These are phyloP conservation scores for Puccinia hordei DNA, from an alignment of 1,284 basidiomycete species.

Conservation along the genomic window DNA sequence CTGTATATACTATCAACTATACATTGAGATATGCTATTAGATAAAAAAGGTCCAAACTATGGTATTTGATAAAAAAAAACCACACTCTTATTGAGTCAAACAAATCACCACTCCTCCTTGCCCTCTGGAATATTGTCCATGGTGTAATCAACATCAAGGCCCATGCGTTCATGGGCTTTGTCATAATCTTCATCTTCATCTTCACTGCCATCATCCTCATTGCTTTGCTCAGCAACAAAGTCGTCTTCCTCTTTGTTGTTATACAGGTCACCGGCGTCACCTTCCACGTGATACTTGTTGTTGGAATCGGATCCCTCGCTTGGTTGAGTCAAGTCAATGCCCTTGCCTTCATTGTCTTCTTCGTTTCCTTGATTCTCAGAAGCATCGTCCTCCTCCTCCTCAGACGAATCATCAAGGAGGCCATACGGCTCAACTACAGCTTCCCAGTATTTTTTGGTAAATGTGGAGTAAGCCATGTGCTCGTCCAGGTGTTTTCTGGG, in stretches of 20 bases:
- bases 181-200: not conserved
- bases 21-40: no score
- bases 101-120: no score
- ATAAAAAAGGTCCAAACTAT: no score
- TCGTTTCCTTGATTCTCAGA: not conserved
- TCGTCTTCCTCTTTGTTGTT: slow-evolving; percentile 9
- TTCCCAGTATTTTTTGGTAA: slow-evolving; percentile 18
- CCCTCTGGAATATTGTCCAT: not conserved
- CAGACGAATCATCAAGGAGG: not conserved
- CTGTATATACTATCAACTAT: no score
- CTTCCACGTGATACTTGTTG: not conserved
- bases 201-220: not conserved
- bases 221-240: not conserved
- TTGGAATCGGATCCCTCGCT: not conserved
- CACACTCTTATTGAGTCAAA: no score
- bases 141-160: no score
- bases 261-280: no score
- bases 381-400: not conserved
- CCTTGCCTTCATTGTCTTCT: not conserved
- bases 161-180: not conserved
- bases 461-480: not conserved
- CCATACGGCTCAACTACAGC: slow-evolving; percentile 20
- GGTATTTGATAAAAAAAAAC: no score
- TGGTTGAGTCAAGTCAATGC: slow-evolving; percentile 18
- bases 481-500: slow-evolving; percentile 20